Percentiles rank a stretch among this genome's conserved stretches.
Conservation (phyloP, 2,329 filamentous ascomycete genomes). For the Pseudopithomyces chartarum region DNA sequence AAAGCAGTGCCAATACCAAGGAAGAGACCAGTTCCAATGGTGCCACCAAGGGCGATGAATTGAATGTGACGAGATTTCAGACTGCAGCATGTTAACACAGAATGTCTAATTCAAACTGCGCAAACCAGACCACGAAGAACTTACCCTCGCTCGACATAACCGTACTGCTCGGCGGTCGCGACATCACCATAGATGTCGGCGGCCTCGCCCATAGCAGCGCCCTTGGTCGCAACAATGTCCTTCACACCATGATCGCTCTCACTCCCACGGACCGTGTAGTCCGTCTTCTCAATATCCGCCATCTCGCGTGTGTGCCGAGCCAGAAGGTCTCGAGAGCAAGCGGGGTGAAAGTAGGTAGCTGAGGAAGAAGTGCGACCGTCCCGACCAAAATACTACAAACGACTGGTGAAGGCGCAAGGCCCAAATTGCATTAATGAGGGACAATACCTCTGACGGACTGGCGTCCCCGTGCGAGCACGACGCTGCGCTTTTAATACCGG, state of each 20-base stretch:
- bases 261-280: conserved; percentile 26
- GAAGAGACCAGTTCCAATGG: conserved; percentile 52
- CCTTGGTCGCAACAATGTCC: conserved; percentile 30
- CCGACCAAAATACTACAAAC: conserved; percentile 7
- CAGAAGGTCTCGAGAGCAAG: not conserved
- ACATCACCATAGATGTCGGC: conserved; percentile 59
- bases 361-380: conserved; percentile 7
- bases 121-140: conserved; percentile 13
- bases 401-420: conserved; percentile 17
- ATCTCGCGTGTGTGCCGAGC: conserved; percentile 15
- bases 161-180: conserved; percentile 56
- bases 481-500: conserved; percentile 31
- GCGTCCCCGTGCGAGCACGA: conserved; percentile 22
- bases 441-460: conserved; percentile 19
- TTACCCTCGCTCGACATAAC: conserved; percentile 57
- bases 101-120: not conserved
- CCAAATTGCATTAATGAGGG: conserved; percentile 22
- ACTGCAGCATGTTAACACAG: conserved; percentile 22
- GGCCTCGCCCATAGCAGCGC: conserved; percentile 50
- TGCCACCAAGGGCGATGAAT: conserved; percentile 65
- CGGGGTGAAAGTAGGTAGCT: conserved; percentile 1
- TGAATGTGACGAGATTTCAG: conserved; percentile 62
- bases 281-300: conserved; percentile 32
- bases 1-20: conserved; percentile 42
- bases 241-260: conserved; percentile 27